Evolutionary conservation across 345 rosid species (phyloP).

Genomic region (Nephelium lappaceum): DNA sequence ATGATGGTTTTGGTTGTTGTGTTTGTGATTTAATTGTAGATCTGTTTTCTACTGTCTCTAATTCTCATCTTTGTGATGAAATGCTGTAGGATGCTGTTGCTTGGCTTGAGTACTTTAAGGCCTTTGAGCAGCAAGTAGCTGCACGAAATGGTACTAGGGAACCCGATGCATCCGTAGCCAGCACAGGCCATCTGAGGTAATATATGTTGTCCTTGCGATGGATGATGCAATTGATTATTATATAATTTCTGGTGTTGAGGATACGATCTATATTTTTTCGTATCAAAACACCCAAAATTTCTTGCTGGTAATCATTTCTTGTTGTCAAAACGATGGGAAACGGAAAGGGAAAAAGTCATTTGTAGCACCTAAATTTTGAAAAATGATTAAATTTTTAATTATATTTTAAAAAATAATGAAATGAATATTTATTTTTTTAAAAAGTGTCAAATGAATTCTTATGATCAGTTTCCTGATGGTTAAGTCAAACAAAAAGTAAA

Average conservation of each 20-base stretch:
- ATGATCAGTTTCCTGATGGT: too few species aligned
- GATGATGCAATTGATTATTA: constrained; percentile 10
- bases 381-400: too few species aligned
- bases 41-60: background rate
- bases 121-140: constrained; percentile 98
- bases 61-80: constrained; percentile 22
- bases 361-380: too few species aligned
- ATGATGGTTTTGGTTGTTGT: too few species aligned
- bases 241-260: background rate
- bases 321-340: constrained; percentile 30
- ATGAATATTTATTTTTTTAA: too few species aligned
- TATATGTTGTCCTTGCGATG: constrained; percentile 7
- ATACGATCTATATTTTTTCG: constrained; percentile 11
- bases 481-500: too few species aligned
- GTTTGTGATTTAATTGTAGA: background rate
- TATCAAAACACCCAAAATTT: background rate
- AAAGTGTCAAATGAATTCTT: too few species aligned
- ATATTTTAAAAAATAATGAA: too few species aligned
- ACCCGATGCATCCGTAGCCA: constrained; percentile 99
- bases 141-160: constrained; percentile 92
- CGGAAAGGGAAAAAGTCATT: too few species aligned
- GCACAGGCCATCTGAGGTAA: constrained; percentile 99
- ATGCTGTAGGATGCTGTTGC: constrained; percentile 95
- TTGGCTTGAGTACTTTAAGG: constrained; percentile 99
- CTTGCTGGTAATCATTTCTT: constrained; percentile 22